Evolutionary conservation across 352 stramenopile species (phyloP).

Genomic region (Plasmopara viticola): DNA sequence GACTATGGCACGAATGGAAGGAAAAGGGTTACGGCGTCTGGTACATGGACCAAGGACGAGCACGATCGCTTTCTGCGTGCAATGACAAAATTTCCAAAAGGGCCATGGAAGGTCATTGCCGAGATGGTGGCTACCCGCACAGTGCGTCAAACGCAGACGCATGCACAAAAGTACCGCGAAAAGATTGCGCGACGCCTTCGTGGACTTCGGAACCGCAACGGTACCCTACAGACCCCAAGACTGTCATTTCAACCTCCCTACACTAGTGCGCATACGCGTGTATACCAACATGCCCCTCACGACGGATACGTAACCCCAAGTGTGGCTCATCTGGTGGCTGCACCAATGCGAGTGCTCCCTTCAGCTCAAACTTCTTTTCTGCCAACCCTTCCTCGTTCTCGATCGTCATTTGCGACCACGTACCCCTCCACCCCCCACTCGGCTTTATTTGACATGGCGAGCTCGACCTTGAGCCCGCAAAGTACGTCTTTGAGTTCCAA

Average conservation of each 20-base stretch:
- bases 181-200: slow-evolving; percentile 52
- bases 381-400: slow-evolving; percentile 12
- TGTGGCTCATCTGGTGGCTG: slow-evolving; percentile 7
- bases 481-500: slow-evolving; percentile 36
- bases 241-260: slow-evolving; percentile 14
- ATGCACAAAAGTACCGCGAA: slow-evolving; percentile 64
- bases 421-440: slow-evolving; percentile 11
- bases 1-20: slow-evolving; percentile 48
- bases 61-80: slow-evolving; percentile 58
- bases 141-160: slow-evolving; percentile 60
- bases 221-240: slow-evolving; percentile 39
- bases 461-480: slow-evolving; percentile 36
- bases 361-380: slow-evolving; percentile 17
- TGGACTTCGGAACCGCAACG: slow-evolving; percentile 58
- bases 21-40: slow-evolving; percentile 49
- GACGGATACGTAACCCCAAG: slow-evolving; percentile 4
- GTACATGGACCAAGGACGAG: slow-evolving; percentile 50
- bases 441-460: slow-evolving; percentile 16
- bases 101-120: slow-evolving; percentile 57
- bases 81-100: slow-evolving; percentile 52
- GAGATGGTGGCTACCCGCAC: slow-evolving; percentile 61
- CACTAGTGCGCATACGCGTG: slow-evolving; percentile 5
- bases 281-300: slow-evolving; percentile 17
- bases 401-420: slow-evolving; percentile 5
- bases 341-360: slow-evolving; percentile 3